Base-by-base conservation (phyloP, 2,329 filamentous ascomycete genomes). In the Scytalidium lignicola region DNA sequence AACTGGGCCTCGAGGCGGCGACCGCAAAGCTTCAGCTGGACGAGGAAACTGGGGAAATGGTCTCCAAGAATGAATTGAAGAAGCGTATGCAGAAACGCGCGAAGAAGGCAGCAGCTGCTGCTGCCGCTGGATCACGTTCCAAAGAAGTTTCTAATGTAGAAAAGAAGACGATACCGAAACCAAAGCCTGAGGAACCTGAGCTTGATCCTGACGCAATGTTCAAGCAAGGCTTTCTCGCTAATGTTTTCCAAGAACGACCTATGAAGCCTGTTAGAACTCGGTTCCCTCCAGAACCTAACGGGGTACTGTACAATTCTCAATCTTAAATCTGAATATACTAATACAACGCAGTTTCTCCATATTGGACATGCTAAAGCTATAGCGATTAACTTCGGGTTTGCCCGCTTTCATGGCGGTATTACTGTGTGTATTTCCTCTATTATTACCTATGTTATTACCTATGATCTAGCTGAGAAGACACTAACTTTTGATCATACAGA, bases 361-460 rank as follows among this genome's bases (percentile, higher is more conserved):
- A 87, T 97, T 58, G 92, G 92, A 18, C 93, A 97, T 65, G 88
- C 87, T 56, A 97, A 97, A 73, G 92, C 93, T 19, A 96, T 97
- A 66, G 86, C 90, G 0, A 83, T 97, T 67, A 96, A 97, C 70
- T 97, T 97, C 70, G 92, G 92, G 6, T 97, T 96, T 66, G 92
- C 93, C 13, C 82, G 80, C 62, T 83, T 85, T 63, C 88, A 95
- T 65, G 86, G 86, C 29, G 92, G 92, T 51, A 74, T 84, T 54
- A 67, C 64, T 42, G 64, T 67, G 54, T 62, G 61, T 58, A 6
- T 19, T 51, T 45, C 19, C 22, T n/a, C n/a, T n/a, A n/a, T n/a
- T n/a, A n/a, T n/a, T n/a, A n/a, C n/a, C n/a, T n/a, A n/a, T n/a
- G 51, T 9, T 48, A 49, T 46, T 28, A 28, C 26, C 13, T 52